These are phyloP conservation scores for Paratinospora sagittata DNA, from an alignment of 164 flowering plant genomes.

Conservation along the genomic window DNA sequence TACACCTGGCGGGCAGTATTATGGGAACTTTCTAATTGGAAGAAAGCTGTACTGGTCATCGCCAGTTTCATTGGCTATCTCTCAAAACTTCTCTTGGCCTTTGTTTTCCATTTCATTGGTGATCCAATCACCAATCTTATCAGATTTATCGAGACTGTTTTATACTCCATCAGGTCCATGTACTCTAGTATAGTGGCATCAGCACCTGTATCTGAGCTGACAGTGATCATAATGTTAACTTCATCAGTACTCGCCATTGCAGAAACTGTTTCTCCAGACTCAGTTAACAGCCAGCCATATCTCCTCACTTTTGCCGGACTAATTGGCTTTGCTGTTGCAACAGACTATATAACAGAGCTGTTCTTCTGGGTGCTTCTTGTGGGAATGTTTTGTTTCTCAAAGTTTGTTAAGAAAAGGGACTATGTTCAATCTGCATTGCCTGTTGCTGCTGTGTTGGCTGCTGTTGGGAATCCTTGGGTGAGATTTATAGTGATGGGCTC, in stretches of 20 bases:
- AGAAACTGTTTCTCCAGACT: conserved; percentile 58
- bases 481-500: conserved; percentile 42
- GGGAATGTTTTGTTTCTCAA: conserved; percentile 45
- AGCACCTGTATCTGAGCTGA: conserved; percentile 70
- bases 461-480: conserved; percentile 84
- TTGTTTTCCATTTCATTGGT: conserved; percentile 56
- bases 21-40: conserved; percentile 83
- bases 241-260: conserved; percentile 63
- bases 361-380: conserved; percentile 64
- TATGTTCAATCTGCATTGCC: conserved; percentile 69
- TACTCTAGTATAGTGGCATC: conserved; percentile 65
- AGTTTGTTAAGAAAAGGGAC: conserved; percentile 45
- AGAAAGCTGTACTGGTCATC: conserved; percentile 30
- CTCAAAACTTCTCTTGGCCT: conserved; percentile 47
- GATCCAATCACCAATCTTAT: conserved; percentile 54
- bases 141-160: conserved; percentile 40
- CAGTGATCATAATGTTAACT: conserved; percentile 48
- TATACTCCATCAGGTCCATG: conserved; percentile 49
- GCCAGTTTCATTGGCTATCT: conserved; percentile 42
- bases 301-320: conserved; percentile 61
- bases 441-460: conserved; percentile 63
- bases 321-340: conserved; percentile 62
- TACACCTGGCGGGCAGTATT: conserved; percentile 86
- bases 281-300: conserved; percentile 50
- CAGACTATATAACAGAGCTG: conserved; percentile 49